phyloP scores from a whole-genome alignment of 1,284 basidiomycete species.

The Melanopsichium pennsylvanicum region DNA sequence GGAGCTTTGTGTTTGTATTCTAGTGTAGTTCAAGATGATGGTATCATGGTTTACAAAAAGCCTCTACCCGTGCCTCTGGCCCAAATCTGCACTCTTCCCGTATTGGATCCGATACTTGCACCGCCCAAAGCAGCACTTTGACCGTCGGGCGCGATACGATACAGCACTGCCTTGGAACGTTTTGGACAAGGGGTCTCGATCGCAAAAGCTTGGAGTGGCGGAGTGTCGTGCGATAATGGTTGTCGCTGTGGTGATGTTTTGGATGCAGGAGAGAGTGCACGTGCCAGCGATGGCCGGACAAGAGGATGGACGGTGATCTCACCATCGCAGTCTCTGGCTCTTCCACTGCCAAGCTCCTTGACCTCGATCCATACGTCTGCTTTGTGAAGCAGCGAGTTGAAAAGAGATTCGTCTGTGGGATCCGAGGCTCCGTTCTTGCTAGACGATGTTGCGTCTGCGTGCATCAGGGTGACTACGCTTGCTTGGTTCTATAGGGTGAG shows the following conservation, averaged over 20 bases:
- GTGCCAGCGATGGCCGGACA: constrained; percentile 31
- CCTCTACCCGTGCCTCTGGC: constrained; percentile 44
- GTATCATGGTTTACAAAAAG: constrained; percentile 24
- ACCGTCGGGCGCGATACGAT: constrained; percentile 43
- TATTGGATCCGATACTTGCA: constrained; percentile 22
- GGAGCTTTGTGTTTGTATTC: constrained; percentile 7
- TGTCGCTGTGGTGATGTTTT: not conserved
- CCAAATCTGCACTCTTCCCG: constrained; percentile 42
- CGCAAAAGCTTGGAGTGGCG: constrained; percentile 34
- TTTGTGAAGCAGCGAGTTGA: constrained; percentile 19
- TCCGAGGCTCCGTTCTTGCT: constrained; percentile 39
- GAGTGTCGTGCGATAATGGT: not conserved
- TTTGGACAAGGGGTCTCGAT: constrained; percentile 45
- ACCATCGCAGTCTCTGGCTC: constrained; percentile 51
- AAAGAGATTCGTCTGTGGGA: constrained; percentile 25
- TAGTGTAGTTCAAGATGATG: too few species aligned
- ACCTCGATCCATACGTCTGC: constrained; percentile 51
- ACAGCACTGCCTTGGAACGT: constrained; percentile 36
- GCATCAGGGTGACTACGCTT: constrained; percentile 42
- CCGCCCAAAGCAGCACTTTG: constrained; percentile 40
- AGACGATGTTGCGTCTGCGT: constrained; percentile 41
- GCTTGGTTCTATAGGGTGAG: constrained; percentile 8
- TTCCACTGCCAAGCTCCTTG: constrained; percentile 45
- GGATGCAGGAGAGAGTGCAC: not conserved
- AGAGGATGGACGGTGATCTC: constrained; percentile 49